A percentile compares a stretch with the other conserved stretches of the same genome.
Evolutionary conservation across 106 monocot species (phyloP).

Genomic region (Dendrobium huoshanense): DNA sequence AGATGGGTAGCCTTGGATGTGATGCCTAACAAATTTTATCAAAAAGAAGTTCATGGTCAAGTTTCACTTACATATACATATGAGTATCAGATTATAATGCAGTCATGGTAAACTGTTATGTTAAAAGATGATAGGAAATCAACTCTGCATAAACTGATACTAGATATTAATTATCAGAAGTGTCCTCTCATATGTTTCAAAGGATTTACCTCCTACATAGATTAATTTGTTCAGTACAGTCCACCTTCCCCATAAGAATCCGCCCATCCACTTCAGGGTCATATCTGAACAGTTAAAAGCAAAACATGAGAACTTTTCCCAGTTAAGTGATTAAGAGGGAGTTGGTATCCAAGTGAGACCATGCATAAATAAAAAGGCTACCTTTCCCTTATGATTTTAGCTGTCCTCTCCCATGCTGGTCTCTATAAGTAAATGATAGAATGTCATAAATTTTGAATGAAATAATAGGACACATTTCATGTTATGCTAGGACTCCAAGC

Average conservation of each 20-base stretch:
- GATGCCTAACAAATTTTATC: constrained; percentile 47
- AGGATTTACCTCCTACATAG: constrained; percentile 78
- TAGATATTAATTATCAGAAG: neutral
- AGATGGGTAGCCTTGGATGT: constrained; percentile 96
- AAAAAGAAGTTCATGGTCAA: neutral
- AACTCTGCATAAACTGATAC: neutral
- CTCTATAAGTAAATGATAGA: constrained; percentile 33
- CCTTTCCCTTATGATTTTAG: constrained; percentile 67
- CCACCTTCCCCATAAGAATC: constrained; percentile 87
- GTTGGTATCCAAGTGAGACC: neutral
- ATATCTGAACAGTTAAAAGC: constrained; percentile 43
- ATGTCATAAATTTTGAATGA: neutral
- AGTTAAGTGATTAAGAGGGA: neutral
- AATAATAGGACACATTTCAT: neutral
- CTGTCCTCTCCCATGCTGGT: constrained; percentile 86
- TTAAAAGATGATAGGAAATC: neutral
- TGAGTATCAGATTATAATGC: neutral
- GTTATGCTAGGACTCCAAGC: neutral
- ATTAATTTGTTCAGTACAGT: constrained; percentile 68
- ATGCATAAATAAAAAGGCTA: constrained; percentile 8
- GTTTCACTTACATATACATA: neutral
- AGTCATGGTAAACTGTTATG: neutral
- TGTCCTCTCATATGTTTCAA: neutral
- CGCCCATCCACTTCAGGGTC: constrained; percentile 86
- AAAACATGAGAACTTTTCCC: neutral